Base-by-base conservation (phyloP, 2,329 filamentous ascomycete species). In the Alternaria triticina region DNA sequence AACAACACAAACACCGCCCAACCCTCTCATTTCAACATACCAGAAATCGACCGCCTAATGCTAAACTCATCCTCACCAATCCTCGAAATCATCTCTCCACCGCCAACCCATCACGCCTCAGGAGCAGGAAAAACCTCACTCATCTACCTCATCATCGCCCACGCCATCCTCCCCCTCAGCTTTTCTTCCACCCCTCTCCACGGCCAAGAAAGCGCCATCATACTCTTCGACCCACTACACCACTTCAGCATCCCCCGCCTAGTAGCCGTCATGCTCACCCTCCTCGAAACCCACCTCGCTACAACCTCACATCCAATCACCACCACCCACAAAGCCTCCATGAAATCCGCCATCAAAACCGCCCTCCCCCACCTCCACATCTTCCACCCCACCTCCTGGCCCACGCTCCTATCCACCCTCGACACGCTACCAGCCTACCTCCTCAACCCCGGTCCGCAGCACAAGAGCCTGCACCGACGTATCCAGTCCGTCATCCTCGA, bases 71-170 rank as follows among this genome's bases (percentile, higher is more conserved):
- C 23, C 1, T 43, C 61, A n/a, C 67, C 70, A n/a, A 59, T 76
- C 6, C 68, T 90, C 54, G 87, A 89, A 71, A 79, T 90, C 49
- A 82, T 84, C 20, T 87, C 86, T 54, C 77, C 80, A 36, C 79
- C 79, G 51, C 27, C 65, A 30, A 60, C 12, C 79, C 62, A 74
- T 55, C 72, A 77, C 46, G 65, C 71, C 10, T 74, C 86, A 4
- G 83, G 82, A 25, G 79, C 83, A 11, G 88, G 88, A 10, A 89
- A 89, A 76, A 86, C 88, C 1, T 84, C 87, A 36, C 73, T 90
- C 0, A 78, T 90, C 36, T 88, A 89, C 76, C 83, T 86, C 62
- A 76, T 90, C 44, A 82, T 82, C 27, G 82, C 84, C 3, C 70
- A 82, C 10, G 82, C 85, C 33, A 79, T 88, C 9, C 80, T 90